phyloP scores from a whole-genome alignment of 257 asterid species.

The Dorcoceras hygrometricum region DNA sequence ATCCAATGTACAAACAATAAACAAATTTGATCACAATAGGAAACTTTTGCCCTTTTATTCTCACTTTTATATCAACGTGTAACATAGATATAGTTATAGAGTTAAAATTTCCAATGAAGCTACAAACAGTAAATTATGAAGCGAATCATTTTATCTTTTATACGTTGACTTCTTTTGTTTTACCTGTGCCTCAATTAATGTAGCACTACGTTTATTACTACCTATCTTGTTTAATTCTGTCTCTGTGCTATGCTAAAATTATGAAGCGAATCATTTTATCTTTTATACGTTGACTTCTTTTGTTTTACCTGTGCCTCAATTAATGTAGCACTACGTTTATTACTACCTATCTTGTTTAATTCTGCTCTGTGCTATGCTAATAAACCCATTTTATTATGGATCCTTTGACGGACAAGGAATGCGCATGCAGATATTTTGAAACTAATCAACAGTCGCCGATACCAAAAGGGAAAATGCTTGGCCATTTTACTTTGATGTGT shows the following conservation, averaged over 20 bases:
- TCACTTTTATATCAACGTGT: too few species aligned
- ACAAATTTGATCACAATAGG: too few species aligned
- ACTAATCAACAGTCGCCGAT: conserved; percentile 18
- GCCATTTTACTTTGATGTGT: conserved; percentile 26
- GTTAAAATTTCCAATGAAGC: not conserved
- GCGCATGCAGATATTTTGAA: conserved; percentile 33
- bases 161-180: not conserved
- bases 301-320: not conserved
- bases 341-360: not conserved
- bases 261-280: not conserved
- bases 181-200: not conserved
- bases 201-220: not conserved
- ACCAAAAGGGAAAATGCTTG: conserved; percentile 25
- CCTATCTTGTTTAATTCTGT: too few species aligned
- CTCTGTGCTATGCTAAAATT: too few species aligned
- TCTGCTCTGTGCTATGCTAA: not conserved
- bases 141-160: not conserved
- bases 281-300: too few species aligned
- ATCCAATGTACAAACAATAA: too few species aligned
- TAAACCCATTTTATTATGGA: not conserved
- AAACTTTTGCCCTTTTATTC: too few species aligned
- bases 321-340: not conserved
- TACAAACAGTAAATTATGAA: not conserved
- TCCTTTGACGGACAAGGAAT: not conserved
- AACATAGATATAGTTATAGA: too few species aligned